phyloP scores from a whole-genome alignment of 345 rosid genomes.

The Brassica napus region DNA sequence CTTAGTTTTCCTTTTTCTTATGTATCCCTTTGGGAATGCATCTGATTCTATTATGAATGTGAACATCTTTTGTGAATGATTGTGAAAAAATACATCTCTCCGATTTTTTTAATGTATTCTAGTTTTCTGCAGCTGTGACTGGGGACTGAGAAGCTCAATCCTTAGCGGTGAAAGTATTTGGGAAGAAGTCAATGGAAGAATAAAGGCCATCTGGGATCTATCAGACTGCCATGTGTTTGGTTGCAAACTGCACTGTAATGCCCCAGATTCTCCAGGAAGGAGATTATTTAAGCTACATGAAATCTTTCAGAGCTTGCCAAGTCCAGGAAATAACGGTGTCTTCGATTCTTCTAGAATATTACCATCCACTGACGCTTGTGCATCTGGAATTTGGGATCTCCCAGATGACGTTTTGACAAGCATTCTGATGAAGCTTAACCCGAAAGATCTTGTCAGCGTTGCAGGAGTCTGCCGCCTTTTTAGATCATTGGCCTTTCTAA shows the following conservation, averaged over 20 bases:
- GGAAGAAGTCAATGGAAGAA: slow-evolving; percentile 39
- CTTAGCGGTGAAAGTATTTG: slow-evolving; percentile 41
- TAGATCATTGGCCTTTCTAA: slow-evolving; percentile 58
- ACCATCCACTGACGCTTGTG: slow-evolving; percentile 41
- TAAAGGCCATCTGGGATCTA: slow-evolving; percentile 55
- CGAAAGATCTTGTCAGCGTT: slow-evolving; percentile 64
- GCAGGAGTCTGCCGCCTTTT: slow-evolving; percentile 77
- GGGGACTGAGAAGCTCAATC: slow-evolving; percentile 64
- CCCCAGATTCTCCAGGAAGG: slow-evolving; percentile 53
- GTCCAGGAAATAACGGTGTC: slow-evolving; percentile 44
- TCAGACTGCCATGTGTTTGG: slow-evolving; percentile 80
- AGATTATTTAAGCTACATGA: slow-evolving; percentile 75
- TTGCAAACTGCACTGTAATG: slow-evolving; percentile 59
- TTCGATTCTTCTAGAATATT: slow-evolving; percentile 49
- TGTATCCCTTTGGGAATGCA: slow-evolving; percentile 4
- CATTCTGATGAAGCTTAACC: slow-evolving; percentile 55
- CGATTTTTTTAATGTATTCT: slow-evolving; percentile 28
- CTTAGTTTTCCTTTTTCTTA: neutral
- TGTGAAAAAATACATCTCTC: slow-evolving; percentile 12
- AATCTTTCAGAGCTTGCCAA: slow-evolving; percentile 74
- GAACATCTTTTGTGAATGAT: slow-evolving; percentile 2
- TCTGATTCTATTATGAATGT: neutral
- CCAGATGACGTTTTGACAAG: slow-evolving; percentile 67
- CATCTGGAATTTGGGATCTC: slow-evolving; percentile 70
- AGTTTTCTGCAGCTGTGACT: slow-evolving; percentile 78